Evolutionary conservation across 2,329 filamentous ascomycete species (phyloP).

Genomic region (Sclerotinia minor): DNA sequence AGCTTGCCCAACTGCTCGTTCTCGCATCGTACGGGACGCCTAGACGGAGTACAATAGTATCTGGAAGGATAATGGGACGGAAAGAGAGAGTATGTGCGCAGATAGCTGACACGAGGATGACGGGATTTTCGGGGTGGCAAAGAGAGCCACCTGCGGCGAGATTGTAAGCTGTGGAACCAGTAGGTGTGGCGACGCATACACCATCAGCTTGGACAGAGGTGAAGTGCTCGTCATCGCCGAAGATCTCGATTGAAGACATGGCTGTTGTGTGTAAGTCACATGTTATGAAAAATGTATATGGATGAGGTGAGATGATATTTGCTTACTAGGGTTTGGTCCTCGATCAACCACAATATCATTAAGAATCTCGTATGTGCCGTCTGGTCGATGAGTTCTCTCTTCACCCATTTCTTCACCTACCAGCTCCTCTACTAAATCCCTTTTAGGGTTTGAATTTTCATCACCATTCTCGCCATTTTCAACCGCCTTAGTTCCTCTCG

Average conservation of each 20-base stretch:
- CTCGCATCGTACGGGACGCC: slow-evolving; percentile 94
- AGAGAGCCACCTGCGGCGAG: slow-evolving; percentile 92
- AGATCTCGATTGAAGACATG: slow-evolving; percentile 89
- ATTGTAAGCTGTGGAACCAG: slow-evolving; percentile 93
- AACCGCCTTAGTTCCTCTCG: slow-evolving; percentile 43
- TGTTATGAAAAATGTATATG: slow-evolving; percentile 21
- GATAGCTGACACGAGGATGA: slow-evolving; percentile 91
- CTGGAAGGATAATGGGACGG: slow-evolving; percentile 92
- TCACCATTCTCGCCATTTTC: slow-evolving; percentile 42
- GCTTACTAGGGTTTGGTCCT: slow-evolving; percentile 85
- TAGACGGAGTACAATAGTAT: slow-evolving; percentile 89
- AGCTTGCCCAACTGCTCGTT: slow-evolving; percentile 93
- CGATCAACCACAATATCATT: slow-evolving; percentile 97
- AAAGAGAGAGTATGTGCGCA: slow-evolving; percentile 95
- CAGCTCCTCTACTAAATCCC: slow-evolving; percentile 85
- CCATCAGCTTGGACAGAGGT: slow-evolving; percentile 92
- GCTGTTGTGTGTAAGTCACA: slow-evolving; percentile 49
- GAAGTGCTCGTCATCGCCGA: slow-evolving; percentile 89
- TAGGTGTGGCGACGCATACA: slow-evolving; percentile 90
- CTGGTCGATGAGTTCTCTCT: slow-evolving; percentile 79
- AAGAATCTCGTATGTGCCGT: slow-evolving; percentile 83
- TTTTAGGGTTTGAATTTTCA: slow-evolving; percentile 46
- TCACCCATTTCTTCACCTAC: slow-evolving; percentile 84
- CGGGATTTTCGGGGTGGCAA: slow-evolving; percentile 93
- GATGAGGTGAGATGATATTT: background rate